These are phyloP conservation scores for Fusarium sp. DNA, from an alignment of 2,329 filamentous ascomycete genomes.

Conservation along the genomic window DNA sequence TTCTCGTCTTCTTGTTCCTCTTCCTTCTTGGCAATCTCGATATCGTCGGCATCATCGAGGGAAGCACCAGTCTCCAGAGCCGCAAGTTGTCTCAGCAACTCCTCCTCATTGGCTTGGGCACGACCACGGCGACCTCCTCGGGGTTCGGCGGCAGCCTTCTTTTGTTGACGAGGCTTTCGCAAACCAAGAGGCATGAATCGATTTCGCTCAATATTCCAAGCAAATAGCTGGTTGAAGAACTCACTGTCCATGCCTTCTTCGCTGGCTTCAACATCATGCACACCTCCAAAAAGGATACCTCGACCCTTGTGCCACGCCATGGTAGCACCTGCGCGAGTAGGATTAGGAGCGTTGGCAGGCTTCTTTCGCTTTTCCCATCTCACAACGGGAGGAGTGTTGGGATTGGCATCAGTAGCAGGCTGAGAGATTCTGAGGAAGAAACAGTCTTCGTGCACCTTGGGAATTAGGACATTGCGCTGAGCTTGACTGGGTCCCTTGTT, in stretches of 20 bases:
- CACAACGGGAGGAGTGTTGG: constrained; percentile 75
- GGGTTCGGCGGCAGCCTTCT: constrained; percentile 65
- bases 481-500: constrained; percentile 69
- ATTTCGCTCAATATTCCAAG: constrained; percentile 96
- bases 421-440: constrained; percentile 88
- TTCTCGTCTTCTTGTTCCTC: constrained; percentile 66
- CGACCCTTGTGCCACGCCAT: constrained; percentile 96
- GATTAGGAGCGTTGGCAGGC: constrained; percentile 87
- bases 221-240: constrained; percentile 92
- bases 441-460: constrained; percentile 92
- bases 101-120: constrained; percentile 90
- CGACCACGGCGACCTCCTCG: constrained; percentile 73
- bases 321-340: constrained; percentile 85
- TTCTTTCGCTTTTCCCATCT: constrained; percentile 95
- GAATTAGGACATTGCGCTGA: constrained; percentile 80
- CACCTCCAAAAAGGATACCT: constrained; percentile 92
- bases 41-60: constrained; percentile 63
- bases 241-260: constrained; percentile 97
- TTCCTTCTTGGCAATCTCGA: constrained; percentile 63
- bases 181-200: constrained; percentile 88
- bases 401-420: constrained; percentile 73
- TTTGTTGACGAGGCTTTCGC: constrained; percentile 75
- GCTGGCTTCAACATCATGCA: constrained; percentile 90
- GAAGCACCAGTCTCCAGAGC: constrained; percentile 81
- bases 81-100: constrained; percentile 86